Evolutionary conservation across 352 stramenopile genomes (phyloP).

Genomic region (Globisporangium perplexum): DNA sequence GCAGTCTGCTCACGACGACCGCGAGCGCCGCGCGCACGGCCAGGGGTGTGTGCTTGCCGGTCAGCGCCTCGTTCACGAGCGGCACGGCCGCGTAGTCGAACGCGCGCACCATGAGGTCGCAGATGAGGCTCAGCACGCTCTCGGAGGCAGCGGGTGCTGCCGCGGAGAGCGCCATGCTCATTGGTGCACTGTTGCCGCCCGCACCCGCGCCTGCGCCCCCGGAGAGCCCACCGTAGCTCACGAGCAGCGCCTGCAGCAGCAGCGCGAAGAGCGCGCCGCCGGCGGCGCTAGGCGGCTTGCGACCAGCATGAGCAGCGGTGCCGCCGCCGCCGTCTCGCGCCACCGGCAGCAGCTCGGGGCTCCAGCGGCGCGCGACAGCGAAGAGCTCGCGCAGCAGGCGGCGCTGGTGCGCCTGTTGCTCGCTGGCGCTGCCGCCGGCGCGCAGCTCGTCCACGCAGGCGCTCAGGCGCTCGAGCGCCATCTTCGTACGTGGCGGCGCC

Average conservation of each 20-base stretch:
- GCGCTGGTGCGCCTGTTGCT: constrained; percentile 26
- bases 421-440: constrained; percentile 16
- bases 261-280: constrained; percentile 51
- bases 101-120: constrained; percentile 58
- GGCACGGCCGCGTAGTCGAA: constrained; percentile 70
- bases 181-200: constrained; percentile 22
- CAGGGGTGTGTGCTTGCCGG: constrained; percentile 46
- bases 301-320: constrained; percentile 10
- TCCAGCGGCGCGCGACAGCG: constrained; percentile 51
- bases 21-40: constrained; percentile 66
- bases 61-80: constrained; percentile 48
- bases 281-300: constrained; percentile 19
- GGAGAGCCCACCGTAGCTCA: constrained; percentile 52
- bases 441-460: constrained; percentile 46
- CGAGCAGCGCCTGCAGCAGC: constrained; percentile 56
- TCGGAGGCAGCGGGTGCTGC: constrained; percentile 51
- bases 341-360: constrained; percentile 22
- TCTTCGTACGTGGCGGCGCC: constrained; percentile 5
- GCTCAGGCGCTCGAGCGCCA: constrained; percentile 42
- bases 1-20: constrained; percentile 60
- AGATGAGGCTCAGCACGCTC: constrained; percentile 58
- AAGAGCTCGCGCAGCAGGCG: constrained; percentile 53
- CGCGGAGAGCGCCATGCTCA: constrained; percentile 50
- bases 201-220: constrained; percentile 16
- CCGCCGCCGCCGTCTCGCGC: constrained; percentile 6